Evolutionary conservation across 352 stramenopile genomes (phyloP), one percentile per base, ranked within the genome.

Genomic region (Phytophthora cryptogea): DNA sequence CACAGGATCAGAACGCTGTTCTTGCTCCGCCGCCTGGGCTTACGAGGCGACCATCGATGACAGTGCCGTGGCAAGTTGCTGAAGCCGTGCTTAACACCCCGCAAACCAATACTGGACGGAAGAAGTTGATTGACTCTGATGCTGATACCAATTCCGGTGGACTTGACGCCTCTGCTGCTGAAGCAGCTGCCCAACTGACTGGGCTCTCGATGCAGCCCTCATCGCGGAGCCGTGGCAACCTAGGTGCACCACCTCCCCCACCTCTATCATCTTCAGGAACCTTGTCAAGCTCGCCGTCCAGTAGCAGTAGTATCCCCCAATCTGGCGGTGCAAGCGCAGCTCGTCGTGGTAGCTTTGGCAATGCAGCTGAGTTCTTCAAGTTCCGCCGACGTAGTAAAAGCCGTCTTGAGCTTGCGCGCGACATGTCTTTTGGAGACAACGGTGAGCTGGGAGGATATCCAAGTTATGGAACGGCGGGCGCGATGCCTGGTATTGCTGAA

Each of bases 341-440:
- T 45, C 70, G 83, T 36, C 83, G 85, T 43, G 81, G 83, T 37
- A 92, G 83, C 42, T 94, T 94, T 62, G 85, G 85, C 1, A 94
- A 94, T 60, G 85, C 85, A 17, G 85, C 85, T 11, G 83, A 94
- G 53, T 91, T 94, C 23, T 94, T 91, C 65, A 92, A 92, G 52
- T 94, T 92, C 39, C 85, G 85, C 43, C 80, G 85, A 76, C 82
- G 85, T 59, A 94, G 85, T 59, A 94, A 94, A 73, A 94, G 85
- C 32, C 85, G 85, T 11, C 68, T 94, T 17, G 83, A 92, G 63
- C 64, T 94, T 14, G 83, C 83, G 16, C 80, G 85, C 23, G 85
- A 94, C 36, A 59, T 92, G 47, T 74, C 80, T 48, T 79, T 80
- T 33, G 57, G 61, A 8, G 73, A 78, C 16, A 83, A 82, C 35